Conservation (phyloP, 2,329 filamentous ascomycete species). For the Cercospora janseana region DNA sequence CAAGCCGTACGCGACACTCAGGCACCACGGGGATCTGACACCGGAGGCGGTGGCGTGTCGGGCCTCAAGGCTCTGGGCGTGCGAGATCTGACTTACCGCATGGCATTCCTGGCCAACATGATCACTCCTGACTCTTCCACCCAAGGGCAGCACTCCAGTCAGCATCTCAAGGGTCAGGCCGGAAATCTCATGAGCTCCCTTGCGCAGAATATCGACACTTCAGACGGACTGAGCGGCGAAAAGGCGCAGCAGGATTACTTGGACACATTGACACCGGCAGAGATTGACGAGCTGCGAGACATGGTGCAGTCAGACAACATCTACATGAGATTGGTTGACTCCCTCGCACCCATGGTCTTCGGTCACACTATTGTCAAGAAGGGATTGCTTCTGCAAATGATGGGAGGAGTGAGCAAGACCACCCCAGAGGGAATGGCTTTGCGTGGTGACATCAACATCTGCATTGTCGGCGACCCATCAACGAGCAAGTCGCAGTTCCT, state of each 20-base stretch:
- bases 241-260: conserved; percentile 85
- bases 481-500: conserved; percentile 98
- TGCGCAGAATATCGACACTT: conserved; percentile 67
- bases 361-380: conserved; percentile 98
- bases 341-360: conserved; percentile 93
- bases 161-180: conserved; percentile 68
- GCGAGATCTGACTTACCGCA: conserved; percentile 86
- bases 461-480: conserved; percentile 93
- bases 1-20: conserved; percentile 83
- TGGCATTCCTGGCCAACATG: conserved; percentile 98
- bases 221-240: conserved; percentile 70
- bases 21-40: conserved; percentile 66
- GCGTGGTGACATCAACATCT: conserved; percentile 97
- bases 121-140: conserved; percentile 83
- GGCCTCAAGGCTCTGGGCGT: conserved; percentile 92
- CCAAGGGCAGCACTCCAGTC: conserved; percentile 66
- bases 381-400: conserved; percentile 85
- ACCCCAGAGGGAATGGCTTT: conserved; percentile 94
- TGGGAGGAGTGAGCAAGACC: conserved; percentile 90
- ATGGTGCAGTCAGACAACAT: conserved; percentile 97
- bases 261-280: conserved; percentile 76
- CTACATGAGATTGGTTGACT: conserved; percentile 87
- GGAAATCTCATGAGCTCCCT: conserved; percentile 82
- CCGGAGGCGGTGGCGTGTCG: conserved; percentile 77
- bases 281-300: conserved; percentile 85